Evolutionary conservation across 176 grass and related monocot species (phyloP).

Genomic region (Cenchrus fungigraminus): DNA sequence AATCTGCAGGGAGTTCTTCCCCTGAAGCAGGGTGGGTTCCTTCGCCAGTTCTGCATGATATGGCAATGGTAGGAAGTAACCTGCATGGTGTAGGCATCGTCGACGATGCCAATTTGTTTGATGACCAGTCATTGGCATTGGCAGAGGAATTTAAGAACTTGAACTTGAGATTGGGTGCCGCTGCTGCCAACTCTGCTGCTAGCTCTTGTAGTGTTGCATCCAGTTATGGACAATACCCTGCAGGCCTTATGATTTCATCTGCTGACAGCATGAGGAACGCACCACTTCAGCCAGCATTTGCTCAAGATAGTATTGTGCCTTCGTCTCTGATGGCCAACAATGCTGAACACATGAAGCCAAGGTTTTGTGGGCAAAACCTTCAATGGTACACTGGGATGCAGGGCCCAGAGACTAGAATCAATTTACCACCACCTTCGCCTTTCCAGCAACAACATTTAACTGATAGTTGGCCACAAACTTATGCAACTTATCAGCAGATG

Average conservation of each 20-base stretch:
- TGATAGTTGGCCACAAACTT: background rate
- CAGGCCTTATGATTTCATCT: background rate
- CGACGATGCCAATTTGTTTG: constrained; percentile 31
- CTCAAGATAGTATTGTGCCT: constrained; percentile 17
- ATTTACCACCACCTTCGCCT: constrained; percentile 30
- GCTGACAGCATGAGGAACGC: background rate
- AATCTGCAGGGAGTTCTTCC: constrained; percentile 9
- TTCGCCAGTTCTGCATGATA: background rate
- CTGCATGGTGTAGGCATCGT: background rate
- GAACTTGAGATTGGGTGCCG: constrained; percentile 40
- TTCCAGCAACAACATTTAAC: constrained; percentile 28
- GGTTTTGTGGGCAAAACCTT: background rate
- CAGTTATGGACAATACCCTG: background rate
- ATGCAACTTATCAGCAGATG: constrained; percentile 40
- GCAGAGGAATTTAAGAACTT: constrained; percentile 44
- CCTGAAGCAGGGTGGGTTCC: background rate
- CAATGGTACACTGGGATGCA: constrained; percentile 13
- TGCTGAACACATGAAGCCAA: constrained; percentile 27
- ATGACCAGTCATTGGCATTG: constrained; percentile 34
- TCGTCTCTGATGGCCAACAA: constrained; percentile 28
- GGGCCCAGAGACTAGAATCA: background rate
- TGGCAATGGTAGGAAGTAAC: background rate
- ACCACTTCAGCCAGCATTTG: background rate
- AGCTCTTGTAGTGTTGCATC: background rate
- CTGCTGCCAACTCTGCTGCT: constrained; percentile 4